Evolutionary conservation across 495 filamentous ascomycete species (phyloP), one percentile per base, ranked within the genome.

Genomic region (Peziza echinospora): DNA sequence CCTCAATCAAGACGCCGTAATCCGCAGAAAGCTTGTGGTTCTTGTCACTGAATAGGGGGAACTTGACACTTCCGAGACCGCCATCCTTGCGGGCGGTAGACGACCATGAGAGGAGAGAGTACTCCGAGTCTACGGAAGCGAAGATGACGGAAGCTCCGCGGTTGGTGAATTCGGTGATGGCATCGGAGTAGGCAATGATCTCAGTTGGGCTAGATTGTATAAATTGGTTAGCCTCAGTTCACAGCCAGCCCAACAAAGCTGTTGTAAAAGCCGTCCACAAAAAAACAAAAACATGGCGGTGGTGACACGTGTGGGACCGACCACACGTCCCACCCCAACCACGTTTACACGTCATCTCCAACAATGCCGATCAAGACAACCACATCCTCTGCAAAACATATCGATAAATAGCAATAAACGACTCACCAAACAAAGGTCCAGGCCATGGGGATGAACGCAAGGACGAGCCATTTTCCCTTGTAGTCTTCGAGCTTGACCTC

Each of bases 1-100:
- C 69, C 53, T 73, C 71, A 30, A 72, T 63, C 48, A 75, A 57
- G n/a, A 75, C 70, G 41, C 68, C 71, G 56, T 75, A 75, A 53
- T 64, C 67, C 46, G 62, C 61, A 19, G 65, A 67, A 47, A 75
- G 57, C 54, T 63, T 60, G 53, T 73, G 71, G 44, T 67, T 71
- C 61, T 68, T 71, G 61, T 75, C 71, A 49, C 64, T 65, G 13
- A 72, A 60, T 7, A 75, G 62, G 16, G 71, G 71, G 26, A 75
- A 63, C 34, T 71, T 61, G 44, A 74, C 56, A 9, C 59, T 55
- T 41, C 72, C 71, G 24, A 75, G 56, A 34, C 71, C 72, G 42
- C 72, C 71, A 22, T 71, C 63, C 57, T 67, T 68, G 49, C 65
- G 62, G 19, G 64, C 63, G 26, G 66, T 61, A 30, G 64, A 62